Conservation (phyloP, 768 basidiomycete species). For the Baorangia bicolor region DNA sequence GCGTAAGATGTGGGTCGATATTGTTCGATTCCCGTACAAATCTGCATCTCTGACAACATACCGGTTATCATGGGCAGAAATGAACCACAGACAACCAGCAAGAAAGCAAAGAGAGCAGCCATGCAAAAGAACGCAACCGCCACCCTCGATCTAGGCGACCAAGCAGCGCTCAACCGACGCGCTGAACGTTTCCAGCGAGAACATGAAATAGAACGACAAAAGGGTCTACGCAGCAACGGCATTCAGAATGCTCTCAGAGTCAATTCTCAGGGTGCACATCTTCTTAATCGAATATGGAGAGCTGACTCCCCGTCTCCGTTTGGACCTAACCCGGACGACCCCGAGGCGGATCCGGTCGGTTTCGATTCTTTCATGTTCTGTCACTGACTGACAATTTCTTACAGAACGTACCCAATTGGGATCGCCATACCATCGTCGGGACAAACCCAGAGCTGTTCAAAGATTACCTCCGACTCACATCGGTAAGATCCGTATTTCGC, state of each 20-base stretch:
- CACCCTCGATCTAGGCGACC: constrained; percentile 58
- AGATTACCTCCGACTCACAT: constrained; percentile 91
- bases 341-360: constrained; percentile 71
- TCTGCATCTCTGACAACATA: constrained; percentile 7
- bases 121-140: constrained; percentile 39
- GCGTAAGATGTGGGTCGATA: constrained; percentile 60
- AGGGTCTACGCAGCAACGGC: constrained; percentile 36
- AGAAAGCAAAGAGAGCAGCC: constrained; percentile 61
- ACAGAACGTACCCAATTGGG: constrained; percentile 97
- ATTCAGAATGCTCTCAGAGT: constrained; percentile 39
- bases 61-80: constrained; percentile 28
- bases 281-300: constrained; percentile 46
- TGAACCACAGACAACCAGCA: constrained; percentile 45
- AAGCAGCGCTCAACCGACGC: constrained; percentile 68
- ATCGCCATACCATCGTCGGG: constrained; percentile 92
- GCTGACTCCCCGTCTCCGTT: constrained; percentile 50
- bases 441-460: constrained; percentile 90
- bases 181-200: constrained; percentile 91
- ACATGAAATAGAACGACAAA: constrained; percentile 81
- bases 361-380: neutral
- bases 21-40: neutral
- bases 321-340: constrained; percentile 54
- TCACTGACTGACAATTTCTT: constrained; percentile 6
- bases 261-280: constrained; percentile 51
- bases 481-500: constrained; percentile 46